phyloP scores from a whole-genome alignment of 1,139 yeast species.

The Hansenula anomala region DNA sequence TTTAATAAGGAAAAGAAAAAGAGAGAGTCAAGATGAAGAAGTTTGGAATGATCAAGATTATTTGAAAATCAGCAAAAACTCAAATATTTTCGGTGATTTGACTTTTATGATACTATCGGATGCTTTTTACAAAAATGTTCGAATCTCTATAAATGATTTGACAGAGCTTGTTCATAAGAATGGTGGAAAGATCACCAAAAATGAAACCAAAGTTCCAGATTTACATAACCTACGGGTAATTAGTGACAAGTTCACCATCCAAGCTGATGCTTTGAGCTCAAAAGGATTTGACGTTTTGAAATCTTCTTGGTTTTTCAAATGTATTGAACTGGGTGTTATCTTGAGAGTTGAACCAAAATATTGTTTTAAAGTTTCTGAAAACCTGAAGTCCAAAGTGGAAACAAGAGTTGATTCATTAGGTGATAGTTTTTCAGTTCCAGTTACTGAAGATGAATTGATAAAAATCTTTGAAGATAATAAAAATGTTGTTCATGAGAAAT shows the following conservation, averaged over 20 bases:
- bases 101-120: slow-evolving; percentile 42
- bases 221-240: slow-evolving; percentile 28
- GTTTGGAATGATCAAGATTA: slow-evolving; percentile 12
- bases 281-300: slow-evolving; percentile 55
- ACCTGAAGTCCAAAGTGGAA: slow-evolving; percentile 18
- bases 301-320: slow-evolving; percentile 72
- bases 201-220: slow-evolving; percentile 15
- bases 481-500: slow-evolving; percentile 6
- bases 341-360: slow-evolving; percentile 60
- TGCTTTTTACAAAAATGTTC: slow-evolving; percentile 24
- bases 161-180: slow-evolving; percentile 34
- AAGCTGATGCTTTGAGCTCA: slow-evolving; percentile 37
- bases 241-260: slow-evolving; percentile 46
- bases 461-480: slow-evolving; percentile 8
- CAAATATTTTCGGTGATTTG: slow-evolving; percentile 28
- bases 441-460: slow-evolving; percentile 13
- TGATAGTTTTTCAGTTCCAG: slow-evolving; percentile 42
- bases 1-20: slow-evolving; percentile 7
- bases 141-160: slow-evolving; percentile 34
- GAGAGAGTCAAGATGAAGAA: slow-evolving; percentile 18
- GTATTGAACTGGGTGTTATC: slow-evolving; percentile 39
- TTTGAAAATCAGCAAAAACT: slow-evolving; percentile 7
- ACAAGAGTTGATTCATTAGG: slow-evolving; percentile 45
- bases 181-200: slow-evolving; percentile 44
- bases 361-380: slow-evolving; percentile 35